Evolutionary conservation across 202 grass and related monocot genomes (phyloP), one percentile per base, ranked within the genome.

Genomic region (Eragrostis tef): DNA sequence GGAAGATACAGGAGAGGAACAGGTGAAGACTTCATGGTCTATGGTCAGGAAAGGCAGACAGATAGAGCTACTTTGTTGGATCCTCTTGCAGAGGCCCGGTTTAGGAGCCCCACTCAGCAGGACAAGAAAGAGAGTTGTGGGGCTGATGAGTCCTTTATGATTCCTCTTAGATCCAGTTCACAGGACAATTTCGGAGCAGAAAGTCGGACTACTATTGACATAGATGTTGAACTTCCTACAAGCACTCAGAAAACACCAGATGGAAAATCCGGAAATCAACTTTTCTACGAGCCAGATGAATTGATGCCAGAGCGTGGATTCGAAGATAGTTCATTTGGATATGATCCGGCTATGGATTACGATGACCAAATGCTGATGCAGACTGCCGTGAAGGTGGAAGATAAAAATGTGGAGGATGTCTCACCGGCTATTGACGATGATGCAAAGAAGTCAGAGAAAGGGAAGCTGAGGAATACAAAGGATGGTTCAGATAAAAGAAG

Each of bases 201-300:
- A 70, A 75, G 19, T 57, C 82, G 90, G 78, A 88, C 77, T 74
- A 63, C 80, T 3, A 95, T 99, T 80, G 87, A 93, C 79, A 90
- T 99, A 77, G 93, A 93, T 78, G 87, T 90, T 48, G 93, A 95
- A 78, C 74, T 93, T 73, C 77, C 85, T 57, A 58, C 46, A 54
- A 42, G 71, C 27, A 19, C 79, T 62, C 29, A 83, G 45, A 87
- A 75, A 82, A 69, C 72, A 61, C 59, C 81, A 69, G 70, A 80
- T 78, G 72, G 29, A 19, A 89, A 86, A 50, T 20, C 39, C 53
- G 86, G 13, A 62, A 83, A 51, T 85, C 83, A 91, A 80, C 85
- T 93, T 29, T 93, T 68, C 77, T 91, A 96, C 70, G 96, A 99
- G 71, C 96, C 96, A 50, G 89, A 95, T 74, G 87, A 95, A 69